These are phyloP conservation scores for Odontarrhena argentea DNA, from an alignment of 345 rosid genomes.

Conservation along the genomic window DNA sequence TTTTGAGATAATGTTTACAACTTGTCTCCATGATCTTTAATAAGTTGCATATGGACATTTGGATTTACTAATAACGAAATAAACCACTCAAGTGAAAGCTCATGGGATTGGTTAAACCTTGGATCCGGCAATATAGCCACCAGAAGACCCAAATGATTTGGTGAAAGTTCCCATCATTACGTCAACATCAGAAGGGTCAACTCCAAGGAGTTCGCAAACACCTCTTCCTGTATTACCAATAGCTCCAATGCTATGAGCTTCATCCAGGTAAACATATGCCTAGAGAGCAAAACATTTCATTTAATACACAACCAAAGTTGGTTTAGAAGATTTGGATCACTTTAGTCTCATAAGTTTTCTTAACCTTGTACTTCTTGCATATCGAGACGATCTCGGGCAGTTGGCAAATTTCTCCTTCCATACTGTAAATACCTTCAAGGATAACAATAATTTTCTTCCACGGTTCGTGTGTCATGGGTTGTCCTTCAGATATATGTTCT, in stretches of 20 bases:
- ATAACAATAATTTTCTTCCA: slow-evolving; percentile 96
- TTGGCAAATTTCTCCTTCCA: slow-evolving; percentile 93
- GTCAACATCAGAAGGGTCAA: slow-evolving; percentile 88
- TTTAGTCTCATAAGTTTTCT: neutral
- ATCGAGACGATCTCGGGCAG: slow-evolving; percentile 90
- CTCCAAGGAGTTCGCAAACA: slow-evolving; percentile 93
- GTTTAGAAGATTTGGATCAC: slow-evolving; percentile 1
- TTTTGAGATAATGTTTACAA: neutral
- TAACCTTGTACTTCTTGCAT: slow-evolving; percentile 93
- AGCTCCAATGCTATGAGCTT: slow-evolving; percentile 99
- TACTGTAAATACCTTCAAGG: slow-evolving; percentile 91
- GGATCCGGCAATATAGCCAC: slow-evolving; percentile 97
- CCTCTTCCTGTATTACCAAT: slow-evolving; percentile 94
- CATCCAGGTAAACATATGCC: slow-evolving; percentile 91
- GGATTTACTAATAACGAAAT: too few relatives aligned
- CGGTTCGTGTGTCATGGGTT: slow-evolving; percentile 88
- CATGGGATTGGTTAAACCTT: slow-evolving; percentile 51
- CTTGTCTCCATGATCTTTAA: too few relatives aligned
- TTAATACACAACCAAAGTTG: slow-evolving; percentile 19
- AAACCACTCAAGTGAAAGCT: too few relatives aligned
- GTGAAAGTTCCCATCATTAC: slow-evolving; percentile 99
- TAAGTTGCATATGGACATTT: too few relatives aligned
- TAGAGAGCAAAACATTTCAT: neutral
- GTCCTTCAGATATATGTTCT: slow-evolving; percentile 92
- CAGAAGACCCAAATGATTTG: slow-evolving; percentile 95